Evolutionary conservation across 1,284 basidiomycete genomes (phyloP), one percentile per base, ranked within the genome.

Genomic region (Tilletia horrida): DNA sequence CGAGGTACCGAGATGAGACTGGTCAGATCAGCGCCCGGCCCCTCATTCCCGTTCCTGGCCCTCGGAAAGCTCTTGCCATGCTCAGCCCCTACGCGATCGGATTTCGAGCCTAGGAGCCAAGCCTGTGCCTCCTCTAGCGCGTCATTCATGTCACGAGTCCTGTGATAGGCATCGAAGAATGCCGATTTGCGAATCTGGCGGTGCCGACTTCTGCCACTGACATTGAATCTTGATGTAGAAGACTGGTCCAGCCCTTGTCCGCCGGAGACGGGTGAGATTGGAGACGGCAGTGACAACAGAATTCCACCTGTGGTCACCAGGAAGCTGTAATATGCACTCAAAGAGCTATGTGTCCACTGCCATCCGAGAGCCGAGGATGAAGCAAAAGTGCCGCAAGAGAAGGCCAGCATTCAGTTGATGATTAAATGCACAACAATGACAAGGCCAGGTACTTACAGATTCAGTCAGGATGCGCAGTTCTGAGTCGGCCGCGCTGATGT

Each of bases 321-420:
- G 78, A 97, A 94, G 16, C 88, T 87, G 80, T 97, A 90, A 0
- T 92, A 90, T 67, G 90, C 90, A 1, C 88, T 85, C 77, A 90
- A 86, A 0, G 80, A 69, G 40, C 79, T 81, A 3, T 82, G 82
- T 71, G 89, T 88, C 87, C 88, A 90, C 89, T 91, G 75, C 23
- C 2, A 21, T 42, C 3, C 18, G 7, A 16, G 42, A 47, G 14
- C 68, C 55, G 21, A 55, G 18, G 18, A 21, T n/a, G 25, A 23
- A 50, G 40, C 18, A 31, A n/a, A n/a, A n/a, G 9, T 7, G 18
- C 18, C 47, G 9, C 1, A n/a, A 8, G 23, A 48, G 47, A 48
- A 48, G 47, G 47, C 8, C 23, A 48, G 47, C 47, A 25, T 48
- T 25, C 8, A 16, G 18, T 1, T n/a, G 14, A 21, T 21, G 45